A percentile compares a stretch with the other conserved stretches of the same genome.
These are phyloP conservation scores for Stylosanthes scabra DNA, from an alignment of 331 rosid species.

Conservation along the genomic window DNA sequence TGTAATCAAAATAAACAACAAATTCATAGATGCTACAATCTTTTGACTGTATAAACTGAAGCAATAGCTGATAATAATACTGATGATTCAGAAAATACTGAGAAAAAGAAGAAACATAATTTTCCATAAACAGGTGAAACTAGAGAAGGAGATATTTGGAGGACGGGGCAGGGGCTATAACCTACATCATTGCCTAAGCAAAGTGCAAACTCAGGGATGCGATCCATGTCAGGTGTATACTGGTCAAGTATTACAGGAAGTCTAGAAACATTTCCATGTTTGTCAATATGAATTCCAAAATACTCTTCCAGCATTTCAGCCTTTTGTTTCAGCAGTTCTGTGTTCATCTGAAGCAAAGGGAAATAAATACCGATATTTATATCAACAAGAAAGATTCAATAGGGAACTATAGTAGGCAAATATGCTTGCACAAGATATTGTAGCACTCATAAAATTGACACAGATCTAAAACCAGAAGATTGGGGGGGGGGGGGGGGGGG, in stretches of 20 bases:
- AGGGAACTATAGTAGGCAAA: constrained; percentile 28
- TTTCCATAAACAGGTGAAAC: constrained; percentile 9
- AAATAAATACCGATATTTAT: constrained; percentile 21
- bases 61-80: constrained; percentile 27
- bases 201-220: constrained; percentile 79
- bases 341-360: constrained; percentile 71
- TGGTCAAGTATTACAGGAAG: constrained; percentile 94
- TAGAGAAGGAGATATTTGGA: constrained; percentile 22
- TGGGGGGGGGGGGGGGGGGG: no score
- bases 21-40: constrained; percentile 5
- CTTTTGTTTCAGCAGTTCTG: constrained; percentile 72
- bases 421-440: constrained; percentile 9
- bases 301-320: constrained; percentile 71
- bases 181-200: constrained; percentile 92
- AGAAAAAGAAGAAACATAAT: neutral
- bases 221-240: constrained; percentile 98
- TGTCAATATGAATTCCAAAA: constrained; percentile 76
- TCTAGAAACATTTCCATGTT: constrained; percentile 73
- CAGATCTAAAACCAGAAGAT: constrained; percentile 27
- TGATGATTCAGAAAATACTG: constrained; percentile 8
- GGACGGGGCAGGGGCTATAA: constrained; percentile 1
- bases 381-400: constrained; percentile 24
- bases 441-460: constrained; percentile 18
- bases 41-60: constrained; percentile 21
- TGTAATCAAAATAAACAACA: constrained; percentile 21